Evolutionary conservation across 2,329 filamentous ascomycete genomes (phyloP), one percentile per base, ranked within the genome.

Genomic region (Sclerotinia nivalis): DNA sequence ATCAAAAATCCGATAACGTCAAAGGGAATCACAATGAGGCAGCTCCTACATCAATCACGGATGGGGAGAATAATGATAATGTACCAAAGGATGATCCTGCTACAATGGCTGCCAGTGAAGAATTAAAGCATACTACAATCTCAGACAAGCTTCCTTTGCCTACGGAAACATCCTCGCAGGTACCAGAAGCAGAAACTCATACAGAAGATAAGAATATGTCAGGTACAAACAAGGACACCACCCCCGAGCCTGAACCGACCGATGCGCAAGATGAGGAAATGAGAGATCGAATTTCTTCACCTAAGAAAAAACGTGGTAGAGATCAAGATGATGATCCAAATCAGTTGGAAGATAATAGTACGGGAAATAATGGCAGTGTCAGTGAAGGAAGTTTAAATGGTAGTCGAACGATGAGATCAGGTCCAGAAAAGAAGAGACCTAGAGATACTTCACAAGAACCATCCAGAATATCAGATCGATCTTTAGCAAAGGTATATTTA

Each of bases 351-450:
- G 73, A 74, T 6, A 69, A 78, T 7, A 78, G 81, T 50, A 79
- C 80, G 49, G 73, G 75, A 28, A 80, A 80, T 68, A 77, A 78
- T 68, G 79, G 79, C 59, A 77, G 80, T 69, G 78, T 79, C 47
- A 79, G 80, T 40, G 83, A 82, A 72, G 84, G 83, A 73, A 78
- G 77, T 71, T 50, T 71, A 45, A 77, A 77, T 71, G 77, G 76
- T 0, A 75, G 69, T 68, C 73, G 77, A 52, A 77, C 74, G 34
- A 74, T 73, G 76, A 82, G 86, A 74, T 83, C 83, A 58, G 88
- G 88, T 76, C 88, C 88, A 25, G 87, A 90, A 79, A 90, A 90
- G 82, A 90, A 90, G 80, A 84, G 88, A 62, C 82, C 84, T 70
- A 84, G 88, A 67, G 88, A 90, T 69, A 76, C 75, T 47, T 77